These are phyloP conservation scores for Lentithecium fluviatile DNA, from an alignment of 495 filamentous ascomycete species.

Conservation along the genomic window DNA sequence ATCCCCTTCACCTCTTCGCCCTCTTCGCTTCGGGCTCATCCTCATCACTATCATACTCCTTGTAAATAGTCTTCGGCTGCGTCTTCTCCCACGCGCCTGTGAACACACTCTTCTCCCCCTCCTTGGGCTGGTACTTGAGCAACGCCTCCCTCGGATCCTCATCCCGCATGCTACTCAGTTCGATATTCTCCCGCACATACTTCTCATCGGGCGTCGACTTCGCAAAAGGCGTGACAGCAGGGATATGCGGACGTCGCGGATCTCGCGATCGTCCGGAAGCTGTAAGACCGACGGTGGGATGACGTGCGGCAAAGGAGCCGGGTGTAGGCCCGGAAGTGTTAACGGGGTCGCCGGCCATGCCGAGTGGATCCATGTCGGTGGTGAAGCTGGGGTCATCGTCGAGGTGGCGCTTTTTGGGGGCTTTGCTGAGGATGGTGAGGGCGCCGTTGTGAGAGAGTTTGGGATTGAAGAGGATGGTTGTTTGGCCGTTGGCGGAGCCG, in stretches of 20 bases:
- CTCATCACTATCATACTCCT: constrained; percentile 80
- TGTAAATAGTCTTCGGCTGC: constrained; percentile 90
- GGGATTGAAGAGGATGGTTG: constrained; percentile 88
- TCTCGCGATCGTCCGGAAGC: constrained; percentile 78
- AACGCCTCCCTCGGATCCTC: constrained; percentile 94
- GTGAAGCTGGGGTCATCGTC: constrained; percentile 87
- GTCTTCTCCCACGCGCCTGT: constrained; percentile 90
- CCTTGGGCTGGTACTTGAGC: constrained; percentile 91
- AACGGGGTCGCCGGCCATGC: constrained; percentile 75
- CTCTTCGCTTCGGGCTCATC: constrained; percentile 61
- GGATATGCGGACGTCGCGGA: constrained; percentile 76
- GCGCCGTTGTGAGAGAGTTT: constrained; percentile 75
- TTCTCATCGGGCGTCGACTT: constrained; percentile 87
- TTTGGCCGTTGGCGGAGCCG: constrained; percentile 84
- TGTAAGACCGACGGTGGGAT: constrained; percentile 70
- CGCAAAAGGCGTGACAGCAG: constrained; percentile 83
- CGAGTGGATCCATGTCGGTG: constrained; percentile 68
- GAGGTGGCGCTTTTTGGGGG: constrained; percentile 89
- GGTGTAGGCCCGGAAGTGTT: constrained; percentile 50
- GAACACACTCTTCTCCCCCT: constrained; percentile 89
- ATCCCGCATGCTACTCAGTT: constrained; percentile 90
- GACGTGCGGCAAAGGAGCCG: constrained; percentile 59
- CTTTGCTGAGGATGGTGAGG: constrained; percentile 85
- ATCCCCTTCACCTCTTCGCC: constrained; percentile 9
- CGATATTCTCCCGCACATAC: constrained; percentile 82